Conservation (phyloP, 2,329 filamentous ascomycete species). For the Apiospora sp. region DNA sequence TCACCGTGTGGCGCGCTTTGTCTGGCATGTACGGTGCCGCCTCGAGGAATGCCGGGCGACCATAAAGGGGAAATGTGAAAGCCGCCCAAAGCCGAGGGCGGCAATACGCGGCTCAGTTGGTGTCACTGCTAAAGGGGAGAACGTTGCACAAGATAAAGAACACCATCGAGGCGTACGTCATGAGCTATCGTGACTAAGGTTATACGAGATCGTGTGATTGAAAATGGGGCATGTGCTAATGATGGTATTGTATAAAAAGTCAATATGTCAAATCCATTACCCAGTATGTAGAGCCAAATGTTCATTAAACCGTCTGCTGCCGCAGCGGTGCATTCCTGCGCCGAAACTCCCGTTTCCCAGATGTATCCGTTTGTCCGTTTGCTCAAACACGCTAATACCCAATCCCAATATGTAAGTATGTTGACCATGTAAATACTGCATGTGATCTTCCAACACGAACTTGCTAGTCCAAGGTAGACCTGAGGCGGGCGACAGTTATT, state of each 20-base stretch:
- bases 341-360: background rate
- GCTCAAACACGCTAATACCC: background rate
- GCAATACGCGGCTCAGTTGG: no score
- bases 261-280: background rate
- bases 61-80: background rate
- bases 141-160: background rate
- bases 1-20: conserved; percentile 12
- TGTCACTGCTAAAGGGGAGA: no score
- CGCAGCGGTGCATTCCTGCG: background rate
- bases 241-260: background rate
- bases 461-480: background rate
- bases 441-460: background rate
- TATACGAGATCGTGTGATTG: background rate
- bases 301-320: background rate
- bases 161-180: background rate
- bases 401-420: no score
- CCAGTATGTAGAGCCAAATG: background rate
- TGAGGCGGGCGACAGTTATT: background rate
- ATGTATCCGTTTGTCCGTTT: conserved; percentile 6
- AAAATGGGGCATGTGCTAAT: background rate
- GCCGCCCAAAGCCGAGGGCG: no score
- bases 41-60: background rate
- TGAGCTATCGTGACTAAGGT: background rate
- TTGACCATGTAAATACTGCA: background rate
- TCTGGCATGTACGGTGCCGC: conserved; percentile 9